Base-by-base conservation (phyloP, 441 rosid genomes). In the Theobroma grandiflorum region DNA sequence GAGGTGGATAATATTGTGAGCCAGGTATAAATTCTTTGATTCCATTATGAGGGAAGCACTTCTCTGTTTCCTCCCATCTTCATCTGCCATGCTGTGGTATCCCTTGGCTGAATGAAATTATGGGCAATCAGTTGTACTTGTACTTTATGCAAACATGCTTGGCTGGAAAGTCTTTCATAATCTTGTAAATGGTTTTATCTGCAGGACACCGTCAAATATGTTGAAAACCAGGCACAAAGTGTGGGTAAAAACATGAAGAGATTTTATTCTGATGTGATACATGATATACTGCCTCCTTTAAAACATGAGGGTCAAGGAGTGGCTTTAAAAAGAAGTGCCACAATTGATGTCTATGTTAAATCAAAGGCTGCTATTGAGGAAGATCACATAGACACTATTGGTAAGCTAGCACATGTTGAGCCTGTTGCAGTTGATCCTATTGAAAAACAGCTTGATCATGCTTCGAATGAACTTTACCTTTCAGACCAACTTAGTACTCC, bases 1-100 rank as follows among this genome's bases (percentile, higher is more conserved):
- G 93, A 91, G 74, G 92, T 93, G 71, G 97, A 91, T 74, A 83
- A 74, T 66, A 85, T 85, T 42, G 82, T 87, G 79, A 82, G 67
- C 64, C 84, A 88, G 92, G 91, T 87, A 85, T 33, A 55, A n/a
- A 1, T 37, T 72, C 43, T 76, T 61, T 58, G 26, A 53, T 67
- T 68, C 35, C 16, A 69, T 16, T 16, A 38, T 20, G 26, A 49
- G 31, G 7, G 33, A 45, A 45, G 4, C 5, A 1, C 4, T 33
- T 64, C 4, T 0, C 18, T 47, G 7, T 8, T 20, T 8, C 26
- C n/a, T 22, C 6, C 43, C 10, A 64, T 66, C 38, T 74, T 59
- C 10, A 37, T 65, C 61, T 62, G 43, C 11, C 79, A 64, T 50
- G 55, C 1, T 40, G 55, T 22, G 68, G 8, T 64, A n/a, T 79